These are phyloP conservation scores for Amborella trichopoda DNA, from an alignment of 164 flowering plant species.

Conservation along the genomic window DNA sequence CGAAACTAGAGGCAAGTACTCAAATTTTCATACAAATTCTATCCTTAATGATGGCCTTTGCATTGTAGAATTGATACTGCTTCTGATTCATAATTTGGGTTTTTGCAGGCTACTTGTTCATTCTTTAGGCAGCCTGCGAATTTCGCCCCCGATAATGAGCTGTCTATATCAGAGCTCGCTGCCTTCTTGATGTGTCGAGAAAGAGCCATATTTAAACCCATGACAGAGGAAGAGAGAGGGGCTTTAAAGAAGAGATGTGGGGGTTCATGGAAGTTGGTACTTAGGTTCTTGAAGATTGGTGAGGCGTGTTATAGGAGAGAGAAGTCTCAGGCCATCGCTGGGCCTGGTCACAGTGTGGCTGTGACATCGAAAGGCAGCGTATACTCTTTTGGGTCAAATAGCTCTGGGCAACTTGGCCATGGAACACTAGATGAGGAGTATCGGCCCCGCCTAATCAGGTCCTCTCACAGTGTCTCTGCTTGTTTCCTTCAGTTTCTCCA, in stretches of 20 bases:
- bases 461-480: too few species aligned
- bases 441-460: constrained; percentile 86
- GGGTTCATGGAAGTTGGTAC: constrained; percentile 92
- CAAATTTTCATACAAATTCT: background rate
- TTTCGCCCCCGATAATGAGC: constrained; percentile 60
- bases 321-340: constrained; percentile 86
- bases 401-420: constrained; percentile 93
- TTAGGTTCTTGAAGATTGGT: constrained; percentile 83
- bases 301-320: constrained; percentile 81
- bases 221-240: constrained; percentile 47
- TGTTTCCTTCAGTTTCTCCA: too few species aligned
- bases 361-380: constrained; percentile 73
- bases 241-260: constrained; percentile 65
- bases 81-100: constrained; percentile 36
- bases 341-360: constrained; percentile 93
- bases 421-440: constrained; percentile 70
- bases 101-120: constrained; percentile 78
- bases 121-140: constrained; percentile 90
- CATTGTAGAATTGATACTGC: constrained; percentile 53
- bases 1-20: constrained; percentile 87
- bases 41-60: background rate
- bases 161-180: constrained; percentile 88
- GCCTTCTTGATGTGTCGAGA: constrained; percentile 91
- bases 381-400: constrained; percentile 87
- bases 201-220: constrained; percentile 81